Conservation (phyloP, 2,329 filamentous ascomycete genomes). For the Ceratocystis lukuohia region DNA sequence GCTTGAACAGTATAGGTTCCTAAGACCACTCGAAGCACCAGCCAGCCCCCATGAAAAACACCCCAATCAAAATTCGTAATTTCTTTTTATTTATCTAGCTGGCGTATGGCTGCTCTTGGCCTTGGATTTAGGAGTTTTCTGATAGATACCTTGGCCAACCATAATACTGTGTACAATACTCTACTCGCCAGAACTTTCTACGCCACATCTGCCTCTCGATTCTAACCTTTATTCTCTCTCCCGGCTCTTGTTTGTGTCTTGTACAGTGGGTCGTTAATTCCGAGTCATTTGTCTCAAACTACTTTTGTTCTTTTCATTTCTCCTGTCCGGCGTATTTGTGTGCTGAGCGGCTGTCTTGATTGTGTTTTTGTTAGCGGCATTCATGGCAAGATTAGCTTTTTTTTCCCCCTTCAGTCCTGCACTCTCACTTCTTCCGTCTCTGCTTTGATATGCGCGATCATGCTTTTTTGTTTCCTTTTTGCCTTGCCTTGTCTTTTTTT, state of each 20-base stretch:
- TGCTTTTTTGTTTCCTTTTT: slow-evolving; percentile 11
- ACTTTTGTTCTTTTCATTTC: slow-evolving; percentile 8
- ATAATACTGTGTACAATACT: not conserved
- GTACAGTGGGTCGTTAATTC: not conserved
- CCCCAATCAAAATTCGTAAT: not conserved
- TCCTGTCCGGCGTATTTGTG: not conserved
- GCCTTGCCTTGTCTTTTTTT: not conserved
- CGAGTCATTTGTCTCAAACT: slow-evolving; percentile 1
- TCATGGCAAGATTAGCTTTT: slow-evolving; percentile 8
- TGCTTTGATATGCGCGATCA: slow-evolving; percentile 2
- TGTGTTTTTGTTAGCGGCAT: slow-evolving; percentile 9
- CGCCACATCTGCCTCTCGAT: not conserved
- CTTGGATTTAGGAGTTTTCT: too few relatives aligned
- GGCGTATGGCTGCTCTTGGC: not conserved
- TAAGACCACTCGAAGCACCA: not conserved
- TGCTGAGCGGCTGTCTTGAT: slow-evolving; percentile 4
- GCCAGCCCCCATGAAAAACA: not conserved
- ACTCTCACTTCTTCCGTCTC: not conserved
- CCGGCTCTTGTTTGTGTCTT: not conserved
- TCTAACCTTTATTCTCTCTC: not conserved
- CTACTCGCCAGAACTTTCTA: not conserved
- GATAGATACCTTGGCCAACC: not conserved
- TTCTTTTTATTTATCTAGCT: not conserved
- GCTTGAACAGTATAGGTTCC: not conserved
- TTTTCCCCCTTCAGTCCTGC: slow-evolving; percentile 21